Base-by-base conservation (phyloP, 371 early-diverging fungal genomes). In the Circinella umbellata region DNA sequence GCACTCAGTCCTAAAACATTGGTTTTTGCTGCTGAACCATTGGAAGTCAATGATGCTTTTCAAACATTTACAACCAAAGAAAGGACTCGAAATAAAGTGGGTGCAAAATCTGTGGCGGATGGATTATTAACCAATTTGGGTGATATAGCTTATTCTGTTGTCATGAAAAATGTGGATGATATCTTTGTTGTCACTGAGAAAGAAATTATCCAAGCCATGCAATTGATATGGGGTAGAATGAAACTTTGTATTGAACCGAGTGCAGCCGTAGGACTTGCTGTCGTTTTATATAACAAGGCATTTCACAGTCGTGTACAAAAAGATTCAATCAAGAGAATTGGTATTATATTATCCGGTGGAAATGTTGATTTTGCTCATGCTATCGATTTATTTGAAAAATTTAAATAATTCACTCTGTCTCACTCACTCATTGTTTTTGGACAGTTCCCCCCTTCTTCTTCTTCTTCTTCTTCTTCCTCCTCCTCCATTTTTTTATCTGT, bases 211-310 rank as follows among this genome's bases (percentile, higher is more conserved):
- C 69, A 74, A 18, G 81, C 89, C 14, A 88, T 82, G 80, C 63
- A 79, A 47, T 46, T 85, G 27, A 77, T 89, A 15, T 89, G 80
- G 80, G 78, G 76, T 61, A 78, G 86, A 11, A 77, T 84, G 78
- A 88, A 86, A 67, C 64, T 85, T 0, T 80, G 81, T 27, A 80
- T 87, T 59, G 89, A 89, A 67, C 86, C 89, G 9, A 83, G 83
- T 61, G 83, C 86, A 0, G 86, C 81, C 5, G 86, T 86, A 15
- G 81, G 81, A 27, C 75, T 86, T 7, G 88, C 87, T 42, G 79
- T 83, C 0, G 74, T 80, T 15, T 67, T 89, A 18, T 83, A 69
- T 55, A 81, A 80, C 64, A 65, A 76, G 11, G 82, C 78, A 1
- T 84, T 84, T 39, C 67, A 73, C 34, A 66, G 70, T 1, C 53